Percentiles rank a stretch among this genome's conserved stretches.
phyloP scores from a whole-genome alignment of 106 monocot species.

The Hemerocallis citrina region DNA sequence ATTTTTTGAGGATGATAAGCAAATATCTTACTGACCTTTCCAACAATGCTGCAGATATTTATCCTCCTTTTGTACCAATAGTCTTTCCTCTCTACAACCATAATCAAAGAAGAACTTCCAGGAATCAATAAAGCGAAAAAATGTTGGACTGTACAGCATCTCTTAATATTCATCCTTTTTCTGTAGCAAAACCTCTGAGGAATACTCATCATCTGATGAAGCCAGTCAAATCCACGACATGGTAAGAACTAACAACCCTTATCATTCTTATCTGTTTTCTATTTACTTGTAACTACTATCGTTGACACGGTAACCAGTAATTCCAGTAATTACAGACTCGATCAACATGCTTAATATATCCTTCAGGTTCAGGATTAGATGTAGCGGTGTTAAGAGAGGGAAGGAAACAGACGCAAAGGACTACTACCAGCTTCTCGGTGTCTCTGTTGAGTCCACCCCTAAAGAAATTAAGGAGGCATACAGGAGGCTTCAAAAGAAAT shows the following conservation, averaged over 20 bases:
- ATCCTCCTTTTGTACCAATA: not conserved
- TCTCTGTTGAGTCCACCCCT: conserved; percentile 24
- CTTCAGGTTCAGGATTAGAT: conserved; percentile 11
- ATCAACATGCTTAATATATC: too few relatives aligned
- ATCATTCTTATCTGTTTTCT: too few relatives aligned
- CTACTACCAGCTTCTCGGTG: conserved; percentile 37
- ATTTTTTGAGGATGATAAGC: too few relatives aligned
- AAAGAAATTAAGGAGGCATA: conserved; percentile 40
- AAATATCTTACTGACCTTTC: too few relatives aligned
- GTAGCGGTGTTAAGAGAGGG: conserved; percentile 9
- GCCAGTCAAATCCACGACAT: too few relatives aligned
- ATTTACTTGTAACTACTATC: too few relatives aligned
- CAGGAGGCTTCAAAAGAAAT: conserved; percentile 38
- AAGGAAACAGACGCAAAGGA: conserved; percentile 11
- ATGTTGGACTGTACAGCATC: conserved; percentile 12
- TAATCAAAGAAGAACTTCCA: not conserved
- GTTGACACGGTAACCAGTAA: too few relatives aligned
- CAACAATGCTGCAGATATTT: too few relatives aligned
- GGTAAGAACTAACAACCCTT: too few relatives aligned
- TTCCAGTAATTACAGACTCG: too few relatives aligned
- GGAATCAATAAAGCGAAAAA: not conserved
- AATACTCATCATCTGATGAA: too few relatives aligned
- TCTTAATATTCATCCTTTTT: conserved; percentile 3
- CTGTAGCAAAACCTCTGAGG: too few relatives aligned
- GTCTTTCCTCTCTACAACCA: not conserved